A percentile compares a stretch with the other conserved stretches of the same genome.
These are phyloP conservation scores for Sporothrix protearum DNA, from an alignment of 2,329 filamentous ascomycete species.

Conservation along the genomic window DNA sequence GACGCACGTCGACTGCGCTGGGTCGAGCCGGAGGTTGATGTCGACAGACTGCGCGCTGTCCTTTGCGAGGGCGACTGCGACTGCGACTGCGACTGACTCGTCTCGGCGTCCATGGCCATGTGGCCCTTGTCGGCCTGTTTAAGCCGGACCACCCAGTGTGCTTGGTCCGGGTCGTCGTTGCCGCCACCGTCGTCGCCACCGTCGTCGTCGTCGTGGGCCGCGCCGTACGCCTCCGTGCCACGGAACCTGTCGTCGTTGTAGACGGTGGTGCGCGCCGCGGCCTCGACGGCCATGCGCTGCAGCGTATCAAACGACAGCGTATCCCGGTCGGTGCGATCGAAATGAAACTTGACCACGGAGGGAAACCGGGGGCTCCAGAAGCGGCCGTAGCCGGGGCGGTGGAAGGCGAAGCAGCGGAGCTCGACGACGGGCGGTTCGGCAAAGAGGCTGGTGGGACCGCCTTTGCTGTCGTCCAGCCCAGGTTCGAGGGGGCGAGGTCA, in stretches of 20 bases:
- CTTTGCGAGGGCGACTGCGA: constrained; percentile 15
- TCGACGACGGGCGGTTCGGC: constrained; percentile 72
- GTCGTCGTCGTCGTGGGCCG: not conserved
- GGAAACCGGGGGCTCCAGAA: constrained; percentile 78
- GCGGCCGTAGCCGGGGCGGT: constrained; percentile 63
- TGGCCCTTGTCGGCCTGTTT: constrained; percentile 51
- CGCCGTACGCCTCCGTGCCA: not conserved
- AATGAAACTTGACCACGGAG: constrained; percentile 70
- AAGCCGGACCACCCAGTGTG: constrained; percentile 58
- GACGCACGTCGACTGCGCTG: not conserved
- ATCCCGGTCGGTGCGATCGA: constrained; percentile 67
- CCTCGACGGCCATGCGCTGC: constrained; percentile 56
- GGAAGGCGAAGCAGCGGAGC: constrained; percentile 74
- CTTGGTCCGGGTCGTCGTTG: not conserved
- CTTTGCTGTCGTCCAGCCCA: constrained; percentile 41
- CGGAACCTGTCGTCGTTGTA: not conserved
- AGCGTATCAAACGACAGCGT: constrained; percentile 66
- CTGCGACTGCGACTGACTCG: constrained; percentile 37
- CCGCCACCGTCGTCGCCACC: not conserved
- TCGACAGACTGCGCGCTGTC: not conserved
- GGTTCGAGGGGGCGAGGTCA: constrained; percentile 43
- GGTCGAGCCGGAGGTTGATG: not conserved
- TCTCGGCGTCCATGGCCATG: constrained; percentile 44
- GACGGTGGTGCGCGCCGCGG: constrained; percentile 30
- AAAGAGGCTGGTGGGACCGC: constrained; percentile 55